These are phyloP conservation scores for Fusarium veterinarium DNA, from an alignment of 2,329 filamentous ascomycete genomes.

Conservation along the genomic window DNA sequence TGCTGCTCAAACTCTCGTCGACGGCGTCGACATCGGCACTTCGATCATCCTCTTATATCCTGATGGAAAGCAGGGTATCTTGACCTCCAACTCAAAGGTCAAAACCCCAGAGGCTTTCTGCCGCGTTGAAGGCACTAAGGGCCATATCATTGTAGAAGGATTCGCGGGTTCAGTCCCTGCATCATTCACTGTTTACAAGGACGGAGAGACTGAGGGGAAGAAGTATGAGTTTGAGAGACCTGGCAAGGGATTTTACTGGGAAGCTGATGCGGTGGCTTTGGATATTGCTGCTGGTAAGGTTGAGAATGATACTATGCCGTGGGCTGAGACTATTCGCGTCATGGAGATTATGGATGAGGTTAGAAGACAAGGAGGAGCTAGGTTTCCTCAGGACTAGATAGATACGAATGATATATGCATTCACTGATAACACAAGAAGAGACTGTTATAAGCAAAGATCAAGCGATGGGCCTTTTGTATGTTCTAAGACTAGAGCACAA, in stretches of 20 bases:
- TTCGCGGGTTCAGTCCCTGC: constrained; percentile 47
- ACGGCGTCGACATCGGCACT: constrained; percentile 51
- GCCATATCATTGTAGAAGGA: constrained; percentile 53
- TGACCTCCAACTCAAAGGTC: constrained; percentile 52
- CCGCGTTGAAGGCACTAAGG: constrained; percentile 55
- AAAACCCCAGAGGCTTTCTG: constrained; percentile 46
- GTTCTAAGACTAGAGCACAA: no score
- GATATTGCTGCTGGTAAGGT: constrained; percentile 53
- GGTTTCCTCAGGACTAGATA: constrained; percentile 45
- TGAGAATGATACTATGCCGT: constrained; percentile 57
- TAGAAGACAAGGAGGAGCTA: constrained; percentile 48
- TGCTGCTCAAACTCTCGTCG: constrained; percentile 50
- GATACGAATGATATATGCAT: rapidly evolving
- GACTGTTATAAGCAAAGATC: no score
- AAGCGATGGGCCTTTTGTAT: no score
- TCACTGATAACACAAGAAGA: not conserved
- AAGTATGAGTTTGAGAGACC: constrained; percentile 52
- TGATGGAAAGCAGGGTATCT: constrained; percentile 54
- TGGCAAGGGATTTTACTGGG: constrained; percentile 56
- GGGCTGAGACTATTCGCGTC: constrained; percentile 58
- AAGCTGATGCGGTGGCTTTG: constrained; percentile 57
- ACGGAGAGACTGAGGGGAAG: constrained; percentile 43
- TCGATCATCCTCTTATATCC: constrained; percentile 55
- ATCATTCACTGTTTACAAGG: constrained; percentile 51
- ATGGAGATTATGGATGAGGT: constrained; percentile 62